phyloP scores from a whole-genome alignment of 257 asterid species.

The Fraxinus excelsior region DNA sequence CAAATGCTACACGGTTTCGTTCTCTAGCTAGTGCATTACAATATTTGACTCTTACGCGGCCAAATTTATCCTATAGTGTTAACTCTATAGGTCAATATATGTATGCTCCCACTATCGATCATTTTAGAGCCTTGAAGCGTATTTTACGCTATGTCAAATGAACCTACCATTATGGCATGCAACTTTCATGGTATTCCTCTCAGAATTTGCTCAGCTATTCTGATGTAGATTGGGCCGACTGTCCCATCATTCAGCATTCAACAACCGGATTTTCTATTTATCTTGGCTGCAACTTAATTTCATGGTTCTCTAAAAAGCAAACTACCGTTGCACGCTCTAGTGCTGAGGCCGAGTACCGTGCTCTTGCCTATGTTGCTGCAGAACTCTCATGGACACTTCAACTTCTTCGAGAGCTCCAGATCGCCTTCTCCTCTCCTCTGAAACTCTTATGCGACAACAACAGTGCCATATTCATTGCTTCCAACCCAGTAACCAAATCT shows the following conservation, averaged over 20 bases:
- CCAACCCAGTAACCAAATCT: slow-evolving; percentile 2
- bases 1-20: neutral
- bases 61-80: too few species aligned
- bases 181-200: neutral
- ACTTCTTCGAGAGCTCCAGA: too few species aligned
- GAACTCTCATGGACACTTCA: slow-evolving; percentile 7
- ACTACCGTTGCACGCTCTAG: too few species aligned
- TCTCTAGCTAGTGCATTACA: neutral
- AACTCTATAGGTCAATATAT: too few species aligned
- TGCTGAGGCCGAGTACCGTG: neutral
- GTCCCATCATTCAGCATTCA: neutral
- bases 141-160: neutral
- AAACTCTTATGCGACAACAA: neutral
- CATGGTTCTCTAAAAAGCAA: too few species aligned
- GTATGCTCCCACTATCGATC: neutral
- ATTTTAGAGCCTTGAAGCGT: slow-evolving; percentile 5
- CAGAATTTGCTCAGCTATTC: neutral
- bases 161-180: neutral
- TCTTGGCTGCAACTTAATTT: too few species aligned
- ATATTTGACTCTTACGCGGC: too few species aligned
- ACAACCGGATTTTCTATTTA: neutral
- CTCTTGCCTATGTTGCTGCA: neutral
- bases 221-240: neutral
- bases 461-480: neutral
- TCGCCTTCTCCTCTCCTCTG: too few species aligned